Evolutionary conservation across 1,284 basidiomycete species (phyloP), one percentile per base, ranked within the genome.

Genomic region (Cystobasidium slooffiae): DNA sequence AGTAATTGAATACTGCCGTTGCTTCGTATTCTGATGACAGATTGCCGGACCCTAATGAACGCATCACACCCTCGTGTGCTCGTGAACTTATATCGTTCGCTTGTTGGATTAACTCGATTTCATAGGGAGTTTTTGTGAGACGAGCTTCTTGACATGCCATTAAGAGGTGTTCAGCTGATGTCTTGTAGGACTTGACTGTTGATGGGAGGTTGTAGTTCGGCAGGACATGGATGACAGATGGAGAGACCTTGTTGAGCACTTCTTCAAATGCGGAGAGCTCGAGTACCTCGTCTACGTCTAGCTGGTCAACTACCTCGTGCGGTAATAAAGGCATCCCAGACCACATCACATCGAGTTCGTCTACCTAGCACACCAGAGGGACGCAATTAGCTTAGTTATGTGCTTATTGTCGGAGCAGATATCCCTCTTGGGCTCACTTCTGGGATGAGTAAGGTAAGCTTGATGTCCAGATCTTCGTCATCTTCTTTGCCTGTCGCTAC

Each of bases 21-120:
- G 92, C 94, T 81, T 94, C 93, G 0, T 88, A 89, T 83, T 97
- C 94, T 79, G 90, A 91, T 84, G 92, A 88, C 20, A 95, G 91
- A 65, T 92, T 84, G 91, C 93, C 95, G 80, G 92, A 76, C 37
- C 74, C 79, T 70, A 88, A 86, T 73, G 65, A 85, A 67, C 61
- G 70, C 76, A 96, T 96, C 59, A 96, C 88, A 8, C 88, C 87
- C 82, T 94, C 91, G 78, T 96, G 94, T 1, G 94, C 94, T 4
- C 89, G 86, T 0, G 91, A 92, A 76, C 91, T 93, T 77, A 96
- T 92, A 70, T 86, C 86, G 80, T 92, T 93, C 0, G 94, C 94
- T 69, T 87, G 86, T 49, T 72, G 68, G 78, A 96, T 93, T 75
- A 87, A 84, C 16, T 84, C 86, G 69, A 97, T 87, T 83, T 96